Conservation (phyloP, 1,284 basidiomycete genomes). For the Heterobasidion annosum region DNA sequence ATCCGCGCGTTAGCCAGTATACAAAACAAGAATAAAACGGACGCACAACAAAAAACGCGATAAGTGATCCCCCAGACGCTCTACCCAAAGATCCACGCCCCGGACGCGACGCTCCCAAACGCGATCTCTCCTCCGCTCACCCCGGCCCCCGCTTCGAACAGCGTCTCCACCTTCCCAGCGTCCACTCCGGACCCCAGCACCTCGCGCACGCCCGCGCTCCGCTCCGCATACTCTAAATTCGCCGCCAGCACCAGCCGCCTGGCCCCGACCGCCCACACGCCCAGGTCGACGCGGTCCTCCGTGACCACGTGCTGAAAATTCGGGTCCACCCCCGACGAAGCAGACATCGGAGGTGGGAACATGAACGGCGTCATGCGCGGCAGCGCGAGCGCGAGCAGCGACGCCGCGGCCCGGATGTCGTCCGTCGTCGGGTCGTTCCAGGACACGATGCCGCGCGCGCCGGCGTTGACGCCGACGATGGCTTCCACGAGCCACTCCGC, state of each 20-base stretch:
- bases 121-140: constrained; percentile 10
- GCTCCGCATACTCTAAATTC: constrained; percentile 29
- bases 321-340: constrained; percentile 8
- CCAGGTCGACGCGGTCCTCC: constrained; percentile 25
- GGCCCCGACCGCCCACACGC: constrained; percentile 24
- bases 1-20: no score
- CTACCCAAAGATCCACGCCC: not conserved
- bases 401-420: constrained; percentile 51
- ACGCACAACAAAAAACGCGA: no score
- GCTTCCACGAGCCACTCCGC: constrained; percentile 59
- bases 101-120: not conserved
- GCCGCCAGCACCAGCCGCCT: constrained; percentile 30
- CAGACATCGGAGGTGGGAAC: constrained; percentile 16
- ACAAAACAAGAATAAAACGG: no score
- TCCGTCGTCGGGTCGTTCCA: constrained; percentile 59
- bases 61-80: no score
- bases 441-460: constrained; percentile 51
- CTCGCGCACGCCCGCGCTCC: constrained; percentile 13
- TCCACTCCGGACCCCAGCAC: constrained; percentile 6
- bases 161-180: constrained; percentile 10
- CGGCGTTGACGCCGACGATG: constrained; percentile 63
- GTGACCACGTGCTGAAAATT: constrained; percentile 18
- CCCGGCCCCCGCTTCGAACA: constrained; percentile 17
- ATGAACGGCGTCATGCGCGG: constrained; percentile 30
- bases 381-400: constrained; percentile 38